Evolutionary conservation across 495 filamentous ascomycete genomes (phyloP).

Genomic region (Aspergillus steynii): DNA sequence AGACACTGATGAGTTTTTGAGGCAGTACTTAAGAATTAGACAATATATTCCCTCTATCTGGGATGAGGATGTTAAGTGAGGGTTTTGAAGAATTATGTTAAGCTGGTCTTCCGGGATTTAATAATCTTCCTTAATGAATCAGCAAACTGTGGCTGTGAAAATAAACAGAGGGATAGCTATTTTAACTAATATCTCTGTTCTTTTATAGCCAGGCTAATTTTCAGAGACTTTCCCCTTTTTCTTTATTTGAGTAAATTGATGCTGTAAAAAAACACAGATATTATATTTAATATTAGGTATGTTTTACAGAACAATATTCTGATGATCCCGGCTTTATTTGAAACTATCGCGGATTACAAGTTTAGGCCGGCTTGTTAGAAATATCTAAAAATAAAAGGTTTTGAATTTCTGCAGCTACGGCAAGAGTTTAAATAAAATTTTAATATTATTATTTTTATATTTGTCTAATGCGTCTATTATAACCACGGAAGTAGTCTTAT

Average conservation of each 20-base stretch:
- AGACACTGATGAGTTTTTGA: slow-evolving; percentile 11
- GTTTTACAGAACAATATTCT: slow-evolving; percentile 31
- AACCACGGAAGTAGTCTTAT: slow-evolving; percentile 28
- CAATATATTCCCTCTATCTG: slow-evolving; percentile 29
- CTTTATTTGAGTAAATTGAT: slow-evolving; percentile 27
- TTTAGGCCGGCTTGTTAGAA: slow-evolving; percentile 48
- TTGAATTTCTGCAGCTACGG: slow-evolving; percentile 17
- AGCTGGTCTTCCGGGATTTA: slow-evolving; percentile 20
- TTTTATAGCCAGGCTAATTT: slow-evolving; percentile 41
- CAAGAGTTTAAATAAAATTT: slow-evolving; percentile 39
- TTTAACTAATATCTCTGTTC: slow-evolving; percentile 15
- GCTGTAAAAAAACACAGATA: slow-evolving; percentile 26
- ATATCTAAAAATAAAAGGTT: slow-evolving; percentile 25
- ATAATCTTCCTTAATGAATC: slow-evolving; percentile 22
- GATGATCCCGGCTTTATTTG: slow-evolving; percentile 17
- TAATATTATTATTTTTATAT: slow-evolving; percentile 45
- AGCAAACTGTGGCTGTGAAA: slow-evolving; percentile 30
- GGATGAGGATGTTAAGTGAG: slow-evolving; percentile 9
- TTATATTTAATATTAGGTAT: slow-evolving; percentile 29
- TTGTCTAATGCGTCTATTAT: slow-evolving; percentile 60
- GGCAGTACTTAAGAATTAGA: slow-evolving; percentile 25
- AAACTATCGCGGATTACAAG: slow-evolving; percentile 40
- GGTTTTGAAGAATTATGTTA: slow-evolving; percentile 19
- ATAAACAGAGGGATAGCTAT: slow-evolving; percentile 35
- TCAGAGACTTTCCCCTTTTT: slow-evolving; percentile 9